Percentiles rank a stretch among this genome's conserved stretches.
These are phyloP conservation scores for Trametes meyenii DNA, from an alignment of 768 basidiomycete species.

Conservation along the genomic window DNA sequence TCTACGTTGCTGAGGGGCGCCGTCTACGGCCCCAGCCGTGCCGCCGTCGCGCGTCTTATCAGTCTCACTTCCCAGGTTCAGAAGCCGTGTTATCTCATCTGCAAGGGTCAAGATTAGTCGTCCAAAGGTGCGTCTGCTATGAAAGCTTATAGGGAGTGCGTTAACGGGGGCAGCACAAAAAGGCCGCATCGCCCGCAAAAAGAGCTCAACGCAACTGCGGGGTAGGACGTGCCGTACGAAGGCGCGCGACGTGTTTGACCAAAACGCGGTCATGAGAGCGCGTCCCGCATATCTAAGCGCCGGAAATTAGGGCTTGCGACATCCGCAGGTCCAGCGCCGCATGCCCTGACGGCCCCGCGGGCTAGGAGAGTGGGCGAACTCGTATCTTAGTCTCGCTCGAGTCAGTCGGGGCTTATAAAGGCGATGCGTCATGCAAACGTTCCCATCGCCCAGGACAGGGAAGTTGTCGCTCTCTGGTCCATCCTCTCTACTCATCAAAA, in stretches of 20 bases:
- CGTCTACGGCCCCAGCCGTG: background rate
- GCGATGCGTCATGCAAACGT: background rate
- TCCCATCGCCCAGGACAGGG: background rate
- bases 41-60: slow-evolving; percentile 5
- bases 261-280: background rate
- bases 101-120: background rate
- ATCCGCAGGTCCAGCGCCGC: slow-evolving; percentile 5
- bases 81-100: background rate
- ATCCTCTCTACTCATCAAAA: background rate
- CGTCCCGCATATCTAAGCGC: slow-evolving; percentile 19
- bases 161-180: background rate
- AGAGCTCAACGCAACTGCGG: background rate
- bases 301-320: slow-evolving; percentile 3
- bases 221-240: background rate
- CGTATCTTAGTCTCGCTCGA: background rate
- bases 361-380: background rate
- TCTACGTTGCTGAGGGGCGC: background rate
- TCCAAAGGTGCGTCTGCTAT: background rate
- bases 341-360: background rate
- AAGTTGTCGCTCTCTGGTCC: too few relatives aligned
- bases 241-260: background rate
- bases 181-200: too few relatives aligned
- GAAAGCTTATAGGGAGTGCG: background rate
- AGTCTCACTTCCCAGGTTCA: background rate
- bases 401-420: background rate